These are phyloP conservation scores for Skeletonema marinoi DNA, from an alignment of 108 stramenopile species.

Conservation along the genomic window DNA sequence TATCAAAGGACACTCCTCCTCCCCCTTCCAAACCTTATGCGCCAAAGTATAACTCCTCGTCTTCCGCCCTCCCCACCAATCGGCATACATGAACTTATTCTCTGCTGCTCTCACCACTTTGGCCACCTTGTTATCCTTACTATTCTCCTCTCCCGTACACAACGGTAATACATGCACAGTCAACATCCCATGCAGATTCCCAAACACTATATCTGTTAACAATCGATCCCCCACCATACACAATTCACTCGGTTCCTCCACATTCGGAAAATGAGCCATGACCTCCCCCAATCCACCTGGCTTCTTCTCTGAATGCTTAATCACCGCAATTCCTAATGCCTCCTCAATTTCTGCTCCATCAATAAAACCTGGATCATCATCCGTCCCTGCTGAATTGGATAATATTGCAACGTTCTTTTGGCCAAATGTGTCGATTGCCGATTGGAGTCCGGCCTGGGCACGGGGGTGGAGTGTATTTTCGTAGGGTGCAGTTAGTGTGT, in stretches of 20 bases:
- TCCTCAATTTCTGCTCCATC: slow-evolving; percentile 81
- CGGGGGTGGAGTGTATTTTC: slow-evolving; percentile 67
- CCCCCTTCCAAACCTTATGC: slow-evolving; percentile 80
- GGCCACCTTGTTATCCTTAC: slow-evolving; percentile 74
- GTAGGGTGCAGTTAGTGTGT: slow-evolving; percentile 94
- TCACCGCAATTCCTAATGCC: slow-evolving; percentile 84
- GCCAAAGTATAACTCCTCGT: slow-evolving; percentile 33
- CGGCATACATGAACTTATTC: slow-evolving; percentile 73
- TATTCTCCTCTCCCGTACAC: slow-evolving; percentile 72
- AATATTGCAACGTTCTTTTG: slow-evolving; percentile 79
- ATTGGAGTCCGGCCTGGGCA: slow-evolving; percentile 61
- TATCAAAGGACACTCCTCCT: slow-evolving; percentile 62
- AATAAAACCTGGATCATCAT: slow-evolving; percentile 79
- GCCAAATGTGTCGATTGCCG: slow-evolving; percentile 79
- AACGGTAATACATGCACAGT: slow-evolving; percentile 88
- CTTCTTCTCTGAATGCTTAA: slow-evolving; percentile 91
- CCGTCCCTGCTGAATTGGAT: slow-evolving; percentile 92
- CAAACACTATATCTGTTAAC: slow-evolving; percentile 93
- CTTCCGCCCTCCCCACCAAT: slow-evolving; percentile 71
- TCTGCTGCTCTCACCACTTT: slow-evolving; percentile 66
- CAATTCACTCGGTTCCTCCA: slow-evolving; percentile 70
- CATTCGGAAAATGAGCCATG: slow-evolving; percentile 73
- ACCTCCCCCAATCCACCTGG: slow-evolving; percentile 88
- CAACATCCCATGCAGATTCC: slow-evolving; percentile 93
- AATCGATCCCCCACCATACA: slow-evolving; percentile 95